phyloP scores from a whole-genome alignment of 2,329 filamentous ascomycete species.

The Aspergillus fructus region DNA sequence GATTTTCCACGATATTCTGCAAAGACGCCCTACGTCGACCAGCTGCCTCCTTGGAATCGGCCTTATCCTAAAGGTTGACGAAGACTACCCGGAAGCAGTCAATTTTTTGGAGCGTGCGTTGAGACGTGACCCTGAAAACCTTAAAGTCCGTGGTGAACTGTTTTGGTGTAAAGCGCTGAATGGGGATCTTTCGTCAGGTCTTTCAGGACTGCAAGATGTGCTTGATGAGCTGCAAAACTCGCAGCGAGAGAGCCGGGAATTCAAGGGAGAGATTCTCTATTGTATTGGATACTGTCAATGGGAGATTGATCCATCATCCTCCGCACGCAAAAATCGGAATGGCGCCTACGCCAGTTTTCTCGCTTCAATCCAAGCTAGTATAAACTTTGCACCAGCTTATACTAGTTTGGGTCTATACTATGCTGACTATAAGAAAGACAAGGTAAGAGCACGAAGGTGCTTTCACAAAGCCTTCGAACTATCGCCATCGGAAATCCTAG shows the following conservation, averaged over 20 bases:
- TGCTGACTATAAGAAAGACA: constrained; percentile 84
- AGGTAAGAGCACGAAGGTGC: constrained; percentile 80
- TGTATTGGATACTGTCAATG: constrained; percentile 84
- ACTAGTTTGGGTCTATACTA: constrained; percentile 90
- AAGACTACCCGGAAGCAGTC: constrained; percentile 79
- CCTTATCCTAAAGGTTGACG: constrained; percentile 87
- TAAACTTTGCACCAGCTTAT: constrained; percentile 87
- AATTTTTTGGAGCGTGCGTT: constrained; percentile 77
- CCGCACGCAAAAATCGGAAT: constrained; percentile 74
- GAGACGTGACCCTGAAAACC: constrained; percentile 68
- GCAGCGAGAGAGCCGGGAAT: constrained; percentile 61
- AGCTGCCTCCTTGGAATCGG: constrained; percentile 85
- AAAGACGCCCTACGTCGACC: constrained; percentile 73
- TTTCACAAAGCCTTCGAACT: constrained; percentile 96
- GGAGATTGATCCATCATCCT: constrained; percentile 73
- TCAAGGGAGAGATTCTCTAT: constrained; percentile 84
- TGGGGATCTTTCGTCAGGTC: constrained; percentile 69
- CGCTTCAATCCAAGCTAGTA: constrained; percentile 77
- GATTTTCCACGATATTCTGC: constrained; percentile 81
- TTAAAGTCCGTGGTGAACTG: constrained; percentile 78
- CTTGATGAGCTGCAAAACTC: constrained; percentile 64
- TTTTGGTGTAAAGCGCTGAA: constrained; percentile 89
- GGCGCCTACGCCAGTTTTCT: constrained; percentile 84
- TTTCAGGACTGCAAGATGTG: constrained; percentile 68
- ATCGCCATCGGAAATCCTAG: constrained; percentile 79